These are phyloP conservation scores for Lepidopterella palustris DNA, from an alignment of 495 filamentous ascomycete genomes.

Conservation along the genomic window DNA sequence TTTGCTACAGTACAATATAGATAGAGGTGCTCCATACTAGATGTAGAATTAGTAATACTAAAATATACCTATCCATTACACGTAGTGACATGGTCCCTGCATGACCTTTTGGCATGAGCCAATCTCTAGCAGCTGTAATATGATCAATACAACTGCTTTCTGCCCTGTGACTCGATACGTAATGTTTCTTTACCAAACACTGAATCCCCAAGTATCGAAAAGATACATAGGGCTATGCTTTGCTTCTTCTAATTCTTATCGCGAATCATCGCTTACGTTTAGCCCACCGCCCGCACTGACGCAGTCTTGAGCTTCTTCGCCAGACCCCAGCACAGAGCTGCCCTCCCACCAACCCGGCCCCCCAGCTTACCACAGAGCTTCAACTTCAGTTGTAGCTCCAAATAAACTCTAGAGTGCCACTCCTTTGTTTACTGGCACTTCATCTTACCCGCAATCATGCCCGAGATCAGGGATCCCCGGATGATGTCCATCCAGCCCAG, in stretches of 20 bases:
- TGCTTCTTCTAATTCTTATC: slow-evolving; percentile 3
- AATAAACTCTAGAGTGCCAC: not conserved
- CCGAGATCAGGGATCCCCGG: slow-evolving; percentile 62
- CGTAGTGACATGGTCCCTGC: too few species aligned
- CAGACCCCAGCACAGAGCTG: not conserved
- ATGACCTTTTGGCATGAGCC: too few species aligned
- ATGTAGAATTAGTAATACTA: too few species aligned
- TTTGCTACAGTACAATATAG: too few species aligned
- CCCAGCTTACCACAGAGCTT: not conserved
- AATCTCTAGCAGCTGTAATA: too few species aligned
- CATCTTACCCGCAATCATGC: slow-evolving; percentile 12
- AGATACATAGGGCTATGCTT: too few species aligned
- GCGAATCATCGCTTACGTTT: slow-evolving; percentile 4
- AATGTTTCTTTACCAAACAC: too few species aligned
- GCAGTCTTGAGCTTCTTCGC: slow-evolving; percentile 1
- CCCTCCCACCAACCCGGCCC: not conserved
- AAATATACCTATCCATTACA: too few species aligned
- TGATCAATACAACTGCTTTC: too few species aligned
- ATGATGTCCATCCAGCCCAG: slow-evolving; percentile 77
- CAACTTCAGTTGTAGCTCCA: not conserved
- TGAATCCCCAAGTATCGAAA: too few species aligned
- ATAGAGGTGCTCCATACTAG: too few species aligned
- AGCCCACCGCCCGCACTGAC: slow-evolving; percentile 1
- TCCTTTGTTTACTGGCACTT: not conserved
- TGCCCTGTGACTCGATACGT: too few species aligned